Base-by-base conservation (phyloP, 2,329 filamentous ascomycete species). In the Phoma herbarum region DNA sequence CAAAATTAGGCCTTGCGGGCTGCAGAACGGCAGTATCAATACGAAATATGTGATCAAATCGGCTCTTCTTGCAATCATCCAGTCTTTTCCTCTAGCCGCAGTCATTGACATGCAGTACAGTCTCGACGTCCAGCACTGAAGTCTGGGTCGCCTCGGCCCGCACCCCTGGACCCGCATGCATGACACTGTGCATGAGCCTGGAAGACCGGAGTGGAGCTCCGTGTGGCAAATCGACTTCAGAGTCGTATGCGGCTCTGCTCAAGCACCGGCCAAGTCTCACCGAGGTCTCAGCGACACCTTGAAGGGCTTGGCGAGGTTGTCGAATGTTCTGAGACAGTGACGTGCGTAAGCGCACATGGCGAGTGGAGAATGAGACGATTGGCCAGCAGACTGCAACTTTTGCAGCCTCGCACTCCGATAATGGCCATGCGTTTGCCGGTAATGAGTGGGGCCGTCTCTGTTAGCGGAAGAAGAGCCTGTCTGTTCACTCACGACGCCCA, bases 211-310 rank as follows among this genome's bases (percentile, higher is more conserved):
- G 43, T 31, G 52, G 47, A 44, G 35, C 22, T 29, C 43, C 51
- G 49, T 35, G 53, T 41, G 59, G 48, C 41, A 26, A 18, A 44
- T n/a, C n/a, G n/a, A 25, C 35, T 45, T 41, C 37, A 41, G 20
- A 41, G 4, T 41, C 11, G 33, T 18, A 49, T 47, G 23, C 37
- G 25, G 47, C 25, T 37, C 33, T 41, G 18, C 31, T 52, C 41
- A 65, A 68, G 65, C 60, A 57, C 48, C 31, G 28, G 52, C 61
- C 59, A 67, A 67, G 68, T 63, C 57, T 55, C 62, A 64, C 22
- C n/a, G 47, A 57, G 51, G 66, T 70, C 66, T 69, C 65, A 64
- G 60, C 52, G 53, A 54, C 53, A 52, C 52, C 52, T 62, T 68
- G 43, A 16, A 16, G 10, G 8, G 43, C 66, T 70, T 67, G 66